A percentile compares a stretch with the other conserved stretches of the same genome.
Evolutionary conservation across 108 stramenopile genomes (phyloP).

Genomic region (Conticribra guillardii): DNA sequence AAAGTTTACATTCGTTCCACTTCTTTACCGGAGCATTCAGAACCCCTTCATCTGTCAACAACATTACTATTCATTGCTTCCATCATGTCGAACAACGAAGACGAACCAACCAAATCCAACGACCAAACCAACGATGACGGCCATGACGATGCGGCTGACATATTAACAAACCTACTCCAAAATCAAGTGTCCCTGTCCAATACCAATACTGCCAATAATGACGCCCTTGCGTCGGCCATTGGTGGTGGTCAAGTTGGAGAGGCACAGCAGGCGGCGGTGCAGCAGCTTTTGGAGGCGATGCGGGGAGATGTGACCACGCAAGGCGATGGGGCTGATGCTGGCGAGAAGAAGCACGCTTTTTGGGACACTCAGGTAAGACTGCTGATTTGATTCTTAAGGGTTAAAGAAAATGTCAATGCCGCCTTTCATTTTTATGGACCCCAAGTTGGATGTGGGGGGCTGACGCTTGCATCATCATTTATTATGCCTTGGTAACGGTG

Average conservation of each 20-base stretch:
- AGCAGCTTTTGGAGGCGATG: conserved; percentile 28
- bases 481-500: no score
- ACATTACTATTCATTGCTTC: no score
- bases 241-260: background rate
- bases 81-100: no score
- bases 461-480: no score
- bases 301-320: conserved; percentile 23
- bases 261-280: conserved; percentile 18
- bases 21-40: no score
- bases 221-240: background rate
- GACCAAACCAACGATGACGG: conserved; percentile 4
- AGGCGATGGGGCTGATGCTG: conserved; percentile 12
- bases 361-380: conserved; percentile 96
- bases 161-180: conserved; percentile 31
- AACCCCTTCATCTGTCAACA: no score
- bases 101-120: background rate
- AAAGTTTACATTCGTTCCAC: no score
- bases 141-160: conserved; percentile 37
- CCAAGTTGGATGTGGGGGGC: no score
- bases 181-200: conserved; percentile 14
- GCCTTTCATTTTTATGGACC: no score
- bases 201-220: background rate
- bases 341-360: conserved; percentile 81
- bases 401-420: no score
- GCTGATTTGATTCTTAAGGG: background rate